Base-by-base conservation (phyloP, 208 protist genomes). In the Trypanosoma mega region DNA sequence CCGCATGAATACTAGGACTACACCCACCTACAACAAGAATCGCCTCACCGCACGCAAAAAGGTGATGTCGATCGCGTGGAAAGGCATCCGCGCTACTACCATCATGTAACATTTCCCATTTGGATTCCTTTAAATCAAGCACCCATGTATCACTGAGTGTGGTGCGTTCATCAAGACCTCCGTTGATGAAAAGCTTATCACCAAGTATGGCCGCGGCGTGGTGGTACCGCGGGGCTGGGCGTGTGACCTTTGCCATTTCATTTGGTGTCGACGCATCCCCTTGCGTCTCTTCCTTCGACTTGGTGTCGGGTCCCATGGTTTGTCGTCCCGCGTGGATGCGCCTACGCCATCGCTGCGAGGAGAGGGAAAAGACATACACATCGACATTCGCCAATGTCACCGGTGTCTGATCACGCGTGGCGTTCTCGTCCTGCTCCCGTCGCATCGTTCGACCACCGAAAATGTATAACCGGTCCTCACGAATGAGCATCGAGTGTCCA, bases 11-110 rank as follows among this genome's bases (percentile, higher is more conserved):
- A 26, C 63, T 80, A 31, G 68, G 36, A 50, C 68, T 81, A 68
- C 86, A 93, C 23, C 86, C 86, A 43, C 86, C 86, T 9, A 93
- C 78, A 3, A 82, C 63, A 33, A 93, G 53, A 11, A 93, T 59
- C 12, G 80, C 80, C 51, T 90, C 78, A 2, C 86, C 82, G 34
- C 80, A 90, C 4, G 58, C 74, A 48, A 93, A 87, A 1, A 93
- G 16, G 27, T 67, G 74, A 74, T 93, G 86, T 56, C 69, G 58
- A 57, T 90, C 83, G 4, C 86, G 68, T 31, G 82, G 80, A 37
- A 82, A 60, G 37, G 82, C 75, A 54, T 88, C 86, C 5, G 76
- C 78, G 49, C 62, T 82, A 37, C 50, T 67, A 37, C 82, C 86
- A 44, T 63, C 62, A 67, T 93, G 86, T 20, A 90, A 47, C 47